Evolutionary conservation across 148 eudicot species (phyloP).

Genomic region (Silene latifolia): DNA sequence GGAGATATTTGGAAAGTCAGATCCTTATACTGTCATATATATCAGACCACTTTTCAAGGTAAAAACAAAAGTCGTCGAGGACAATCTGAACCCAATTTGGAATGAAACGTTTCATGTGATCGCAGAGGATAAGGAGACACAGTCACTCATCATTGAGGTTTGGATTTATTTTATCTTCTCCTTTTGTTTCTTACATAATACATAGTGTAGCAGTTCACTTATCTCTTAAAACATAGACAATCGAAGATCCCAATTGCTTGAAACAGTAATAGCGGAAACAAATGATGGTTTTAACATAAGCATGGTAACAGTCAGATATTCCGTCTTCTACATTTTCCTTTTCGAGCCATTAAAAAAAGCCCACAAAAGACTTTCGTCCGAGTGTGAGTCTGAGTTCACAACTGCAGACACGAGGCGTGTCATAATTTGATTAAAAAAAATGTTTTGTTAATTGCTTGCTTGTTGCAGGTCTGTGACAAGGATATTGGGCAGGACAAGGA

Average conservation of each 20-base stretch:
- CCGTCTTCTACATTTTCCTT: background rate
- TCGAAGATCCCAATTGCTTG: no score
- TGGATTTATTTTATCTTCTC: slow-evolving; percentile 18
- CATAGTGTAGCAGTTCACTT: no score
- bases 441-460: background rate
- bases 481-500: slow-evolving; percentile 92
- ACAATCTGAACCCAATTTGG: slow-evolving; percentile 93
- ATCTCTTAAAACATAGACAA: no score
- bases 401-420: background rate
- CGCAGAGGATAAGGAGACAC: slow-evolving; percentile 96
- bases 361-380: background rate
- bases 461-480: slow-evolving; percentile 73
- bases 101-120: slow-evolving; percentile 77
- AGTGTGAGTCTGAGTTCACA: background rate
- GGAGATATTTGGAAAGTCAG: slow-evolving; percentile 95
- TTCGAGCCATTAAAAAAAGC: background rate
- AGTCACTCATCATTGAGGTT: slow-evolving; percentile 78
- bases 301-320: background rate
- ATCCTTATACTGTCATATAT: slow-evolving; percentile 69
- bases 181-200: background rate
- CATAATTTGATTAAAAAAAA: slow-evolving; percentile 6
- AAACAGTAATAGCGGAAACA: background rate
- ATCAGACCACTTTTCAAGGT: slow-evolving; percentile 83
- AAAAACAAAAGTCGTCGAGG: slow-evolving; percentile 71
- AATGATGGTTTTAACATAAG: background rate